Base-by-base conservation (phyloP, 208 protist species). In the Naegleria lovaniensis region DNA sequence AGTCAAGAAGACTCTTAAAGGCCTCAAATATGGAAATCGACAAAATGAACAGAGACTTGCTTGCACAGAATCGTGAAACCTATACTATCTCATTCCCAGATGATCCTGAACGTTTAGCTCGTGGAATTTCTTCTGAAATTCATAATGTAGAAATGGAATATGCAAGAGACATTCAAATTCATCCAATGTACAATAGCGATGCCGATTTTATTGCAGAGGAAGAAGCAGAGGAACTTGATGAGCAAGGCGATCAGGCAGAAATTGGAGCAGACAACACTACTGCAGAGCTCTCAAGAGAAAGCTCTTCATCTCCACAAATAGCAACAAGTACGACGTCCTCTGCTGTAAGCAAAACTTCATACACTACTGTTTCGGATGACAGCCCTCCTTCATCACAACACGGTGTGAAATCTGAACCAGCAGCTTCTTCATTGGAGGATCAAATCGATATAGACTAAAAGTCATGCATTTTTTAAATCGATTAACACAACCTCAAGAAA, bases 111-210 rank as follows among this genome's bases (percentile, higher is more conserved):
- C 13, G 29, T 36, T 79, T 79, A 33, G 67, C 67, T 13, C 19
- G n/a, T 6, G 0, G 25, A 29, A 79, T 79, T 36, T 79, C 67
- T 36, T 36, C 16, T 79, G 67, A 29, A 79, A 79, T 79, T 79
- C 67, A 79, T 9, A 79, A 79, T 79, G 67, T 79, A 36, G 67
- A 79, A 79, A 79, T 79, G 67, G 67, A 79, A 79, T 79, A 79
- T 79, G 67, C 67, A 25, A 79, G 67, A 79, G 67, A 79, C 29
- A 79, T 79, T 79, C 67, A 79, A 79, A 79, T 79, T 36, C 67
- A 79, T 36, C 67, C 67, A 79, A 79, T 79, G 67, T 79, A 36
- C 0, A 79, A 79, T 79, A 79, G 25, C 36, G 67, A 79, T 36
- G n/a, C 67, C 36, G 67, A 79, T 33, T 79, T 79, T 11, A 9